Base-by-base conservation (phyloP, 768 basidiomycete species). In the Ephemerocybe angulata region DNA sequence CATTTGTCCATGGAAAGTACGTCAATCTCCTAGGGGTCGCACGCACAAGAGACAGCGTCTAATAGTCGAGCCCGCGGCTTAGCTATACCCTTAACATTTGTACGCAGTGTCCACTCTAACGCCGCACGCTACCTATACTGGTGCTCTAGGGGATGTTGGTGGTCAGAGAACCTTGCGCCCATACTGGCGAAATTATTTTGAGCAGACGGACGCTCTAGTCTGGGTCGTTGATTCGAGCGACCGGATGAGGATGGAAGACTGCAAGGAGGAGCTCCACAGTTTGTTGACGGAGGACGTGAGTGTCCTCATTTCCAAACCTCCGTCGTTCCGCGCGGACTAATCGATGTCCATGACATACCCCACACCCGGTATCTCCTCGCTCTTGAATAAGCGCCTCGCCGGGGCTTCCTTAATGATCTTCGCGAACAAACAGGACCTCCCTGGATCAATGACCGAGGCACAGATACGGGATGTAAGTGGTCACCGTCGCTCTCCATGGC, bases 181-280 rank as follows among this genome's bases (percentile, higher is more conserved):
- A 6, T 98, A 98, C 70, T 99, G 97, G 97, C 78, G 93, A 24
- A 99, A 98, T 70, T 98, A 98, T 73, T 98, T 98, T 62, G 97
- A 99, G 71, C 92, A 94, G 71, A 98, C 97, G 10, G 97, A 98
- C 71, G 96, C 90, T 6, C 78, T 99, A 41, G 93, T 98, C 30
- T 99, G 97, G 97, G 96, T 99, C 17, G 95, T 99, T 38, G 97
- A 99, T 74, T 96, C 94, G 0, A 83, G 88, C 33, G 96, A 98
- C 72, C 81, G 90, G 38, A 78, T 93, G 75, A 82, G 97, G 58
- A 91, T 97, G 81, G 72, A 76, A 47, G 95, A 98, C 68, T 98
- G 96, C 72, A 88, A 81, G 65, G 76, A 84, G 47, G 97, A 99
- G 71, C 78, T 98, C 21, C 86, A 88, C 61, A 86, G 79, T 62